Conservation (phyloP, 805 yeast species). For the Teunomyces atbi region DNA sequence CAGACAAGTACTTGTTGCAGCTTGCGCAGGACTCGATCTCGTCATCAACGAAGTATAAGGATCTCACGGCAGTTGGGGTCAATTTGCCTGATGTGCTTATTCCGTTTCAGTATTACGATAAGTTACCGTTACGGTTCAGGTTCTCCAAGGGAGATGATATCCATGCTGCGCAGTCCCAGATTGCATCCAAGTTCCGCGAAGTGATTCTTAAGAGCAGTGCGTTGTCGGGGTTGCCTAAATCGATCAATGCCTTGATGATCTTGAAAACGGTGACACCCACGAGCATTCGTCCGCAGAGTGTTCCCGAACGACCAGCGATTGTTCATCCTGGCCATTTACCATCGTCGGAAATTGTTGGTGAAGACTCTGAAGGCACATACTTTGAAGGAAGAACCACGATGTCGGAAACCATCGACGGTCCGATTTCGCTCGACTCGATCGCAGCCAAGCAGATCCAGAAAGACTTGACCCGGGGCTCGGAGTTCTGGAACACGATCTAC, state of each 20-base stretch:
- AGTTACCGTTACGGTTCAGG: conserved; percentile 38
- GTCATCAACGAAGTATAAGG: conserved; percentile 37
- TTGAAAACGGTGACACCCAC: conserved; percentile 67
- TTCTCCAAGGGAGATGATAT: conserved; percentile 34
- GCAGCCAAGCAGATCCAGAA: conserved; percentile 23
- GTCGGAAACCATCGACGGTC: conserved; percentile 40
- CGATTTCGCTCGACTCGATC: conserved; percentile 31
- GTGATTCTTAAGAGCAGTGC: conserved; percentile 77
- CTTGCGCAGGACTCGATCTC: conserved; percentile 41
- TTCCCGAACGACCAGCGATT: conserved; percentile 28
- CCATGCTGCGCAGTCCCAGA: conserved; percentile 28
- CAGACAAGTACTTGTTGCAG: conserved; percentile 31
- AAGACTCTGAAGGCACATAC: conserved; percentile 37
- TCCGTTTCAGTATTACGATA: conserved; percentile 37
- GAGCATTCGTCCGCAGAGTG: conserved; percentile 20
- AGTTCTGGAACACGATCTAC: conserved; percentile 73
- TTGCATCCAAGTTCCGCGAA: conserved; percentile 65
- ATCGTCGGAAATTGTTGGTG: conserved; percentile 38
- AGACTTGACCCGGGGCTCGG: conserved; percentile 49
- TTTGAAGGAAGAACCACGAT: conserved; percentile 21
- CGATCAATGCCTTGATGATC: conserved; percentile 73
- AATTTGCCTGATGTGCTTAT: conserved; percentile 41
- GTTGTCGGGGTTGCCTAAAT: conserved; percentile 77
- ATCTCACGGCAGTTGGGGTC: conserved; percentile 40
- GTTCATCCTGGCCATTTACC: conserved; percentile 34